Base-by-base conservation (phyloP, 257 asterid species). In the Penstemon eatonii region DNA sequence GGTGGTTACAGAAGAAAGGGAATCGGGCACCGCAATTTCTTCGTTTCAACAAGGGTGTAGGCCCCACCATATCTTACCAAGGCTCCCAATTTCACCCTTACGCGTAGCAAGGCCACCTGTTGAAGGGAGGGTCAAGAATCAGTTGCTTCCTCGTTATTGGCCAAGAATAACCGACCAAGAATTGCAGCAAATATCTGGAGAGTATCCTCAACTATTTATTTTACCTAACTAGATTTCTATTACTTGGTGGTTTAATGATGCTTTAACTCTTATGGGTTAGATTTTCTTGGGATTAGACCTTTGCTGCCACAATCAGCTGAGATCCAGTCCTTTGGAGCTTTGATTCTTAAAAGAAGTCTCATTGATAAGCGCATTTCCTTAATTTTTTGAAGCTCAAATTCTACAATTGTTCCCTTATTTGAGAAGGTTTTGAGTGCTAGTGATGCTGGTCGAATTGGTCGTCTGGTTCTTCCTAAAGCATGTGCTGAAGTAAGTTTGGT, bases 391-490 rank as follows among this genome's bases (percentile, higher is more conserved):
- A 93, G 98, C 80, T 88, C 99, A 63, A 90, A 93, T 67, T 84
- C 98, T 60, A 88, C 89, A 3, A 85, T 93, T 39, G 78, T 90
- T 69, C 98, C 98, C 7, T 84, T 93, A 77, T 93, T 93, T 73
- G 98, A 93, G 73, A 93, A 93, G 89, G 98, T 93, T 68, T 68
- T 93, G 87, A 93, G 98, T 75, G 98, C 98, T 45, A 92, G 98
- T 72, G 98, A 92, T 83, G 98, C 98, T 33, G 98, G 98, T 66
- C 87, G 98, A 77, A 90, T 93, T 7, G 97, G 98, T 55, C 98
- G 96, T 66, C 83, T 93, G 78, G 98, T 93, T 84, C 98, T 93
- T 74, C 98, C 97, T 67, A 93, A 93, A 87, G 98, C 98, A 61
- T 93, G 98, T 78, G 99, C 99, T 52, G 99, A 93, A 85, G 98